Evolutionary conservation across 495 filamentous ascomycete species (phyloP).

Genomic region (Neurospora pannonica): DNA sequence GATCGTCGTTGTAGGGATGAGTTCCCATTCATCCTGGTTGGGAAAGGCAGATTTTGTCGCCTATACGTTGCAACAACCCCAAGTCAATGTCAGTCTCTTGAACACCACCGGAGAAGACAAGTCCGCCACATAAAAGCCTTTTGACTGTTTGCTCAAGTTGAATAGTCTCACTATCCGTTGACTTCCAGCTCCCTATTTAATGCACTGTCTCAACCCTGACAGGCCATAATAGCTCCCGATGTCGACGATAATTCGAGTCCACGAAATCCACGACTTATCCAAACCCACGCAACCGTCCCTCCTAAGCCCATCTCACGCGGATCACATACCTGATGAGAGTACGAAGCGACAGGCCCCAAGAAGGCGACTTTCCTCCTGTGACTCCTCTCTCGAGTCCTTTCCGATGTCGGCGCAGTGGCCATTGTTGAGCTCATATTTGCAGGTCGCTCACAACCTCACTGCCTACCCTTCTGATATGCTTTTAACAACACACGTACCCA

Average conservation of each 20-base stretch:
- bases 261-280: background rate
- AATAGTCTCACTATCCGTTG: background rate
- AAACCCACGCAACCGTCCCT: background rate
- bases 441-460: background rate
- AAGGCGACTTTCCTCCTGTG: constrained; percentile 50
- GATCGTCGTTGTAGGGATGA: constrained; percentile 53
- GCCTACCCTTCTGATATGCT: background rate
- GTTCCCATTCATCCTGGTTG: constrained; percentile 34
- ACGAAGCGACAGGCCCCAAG: constrained; percentile 74
- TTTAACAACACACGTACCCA: background rate
- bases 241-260: background rate
- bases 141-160: background rate
- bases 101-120: background rate
- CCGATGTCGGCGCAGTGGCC: background rate
- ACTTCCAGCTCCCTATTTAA: background rate
- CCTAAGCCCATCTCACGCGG: background rate
- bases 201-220: background rate
- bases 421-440: background rate
- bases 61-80: constrained; percentile 28
- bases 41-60: constrained; percentile 59
- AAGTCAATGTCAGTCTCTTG: background rate
- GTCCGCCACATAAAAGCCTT: background rate
- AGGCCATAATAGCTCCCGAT: background rate
- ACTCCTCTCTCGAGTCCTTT: background rate
- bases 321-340: constrained; percentile 87